Conservation (phyloP, 495 filamentous ascomycete genomes). For the Penicillium pancosmium region DNA sequence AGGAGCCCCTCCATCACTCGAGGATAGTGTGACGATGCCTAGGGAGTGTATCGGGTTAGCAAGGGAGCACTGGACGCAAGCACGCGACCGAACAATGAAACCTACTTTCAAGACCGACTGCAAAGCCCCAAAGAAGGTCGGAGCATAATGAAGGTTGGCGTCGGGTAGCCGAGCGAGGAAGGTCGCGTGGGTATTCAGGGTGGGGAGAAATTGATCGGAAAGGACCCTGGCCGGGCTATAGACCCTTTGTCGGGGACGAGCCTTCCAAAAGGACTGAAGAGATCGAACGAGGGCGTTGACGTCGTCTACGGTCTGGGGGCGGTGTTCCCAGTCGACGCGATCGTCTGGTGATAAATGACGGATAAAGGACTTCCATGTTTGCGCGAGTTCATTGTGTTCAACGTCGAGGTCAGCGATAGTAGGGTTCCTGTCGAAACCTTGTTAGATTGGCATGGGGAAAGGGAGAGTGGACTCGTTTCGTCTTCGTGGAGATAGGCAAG, state of each 20-base stretch:
- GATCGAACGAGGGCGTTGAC: slow-evolving; percentile 34
- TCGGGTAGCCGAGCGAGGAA: slow-evolving; percentile 42
- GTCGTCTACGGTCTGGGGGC: slow-evolving; percentile 37
- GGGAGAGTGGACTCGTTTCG: neutral
- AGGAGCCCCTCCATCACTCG: slow-evolving; percentile 47
- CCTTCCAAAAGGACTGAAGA: slow-evolving; percentile 37
- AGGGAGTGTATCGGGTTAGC: neutral
- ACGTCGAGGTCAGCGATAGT: slow-evolving; percentile 46
- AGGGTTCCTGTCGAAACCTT: slow-evolving; percentile 27
- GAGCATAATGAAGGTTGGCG: slow-evolving; percentile 36
- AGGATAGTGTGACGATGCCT: slow-evolving; percentile 52
- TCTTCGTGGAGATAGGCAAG: neutral
- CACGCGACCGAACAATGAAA: neutral
- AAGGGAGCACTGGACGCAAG: neutral
- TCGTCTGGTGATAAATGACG: slow-evolving; percentile 36
- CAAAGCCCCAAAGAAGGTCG: slow-evolving; percentile 49
- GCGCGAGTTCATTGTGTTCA: slow-evolving; percentile 47
- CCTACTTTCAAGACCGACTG: slow-evolving; percentile 51
- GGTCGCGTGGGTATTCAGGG: slow-evolving; percentile 39
- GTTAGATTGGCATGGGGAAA: slow-evolving; percentile 1
- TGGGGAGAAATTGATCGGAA: slow-evolving; percentile 40
- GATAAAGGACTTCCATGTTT: slow-evolving; percentile 48
- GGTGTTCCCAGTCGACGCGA: slow-evolving; percentile 37
- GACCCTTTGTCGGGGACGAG: slow-evolving; percentile 32
- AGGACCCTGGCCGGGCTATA: slow-evolving; percentile 34